These are phyloP conservation scores for Lippia alba DNA, from an alignment of 305 asterid genomes.

Conservation along the genomic window DNA sequence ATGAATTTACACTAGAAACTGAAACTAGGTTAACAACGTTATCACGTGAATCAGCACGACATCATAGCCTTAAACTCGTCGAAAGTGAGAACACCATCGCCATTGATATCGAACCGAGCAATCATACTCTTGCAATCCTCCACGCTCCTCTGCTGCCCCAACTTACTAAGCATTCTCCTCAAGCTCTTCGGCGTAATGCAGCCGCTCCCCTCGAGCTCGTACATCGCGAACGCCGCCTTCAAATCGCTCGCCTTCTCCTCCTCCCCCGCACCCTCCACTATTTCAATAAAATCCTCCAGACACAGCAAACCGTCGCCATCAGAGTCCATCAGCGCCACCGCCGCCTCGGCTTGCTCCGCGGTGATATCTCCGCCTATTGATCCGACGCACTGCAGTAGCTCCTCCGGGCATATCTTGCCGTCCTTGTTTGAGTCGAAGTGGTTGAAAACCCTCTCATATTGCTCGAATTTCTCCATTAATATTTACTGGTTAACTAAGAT, in stretches of 20 bases:
- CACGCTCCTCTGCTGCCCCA: slow-evolving; percentile 55
- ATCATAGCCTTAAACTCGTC: slow-evolving; percentile 76
- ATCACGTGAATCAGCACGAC: slow-evolving; percentile 31
- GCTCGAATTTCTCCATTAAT: slow-evolving; percentile 30
- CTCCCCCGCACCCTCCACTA: slow-evolving; percentile 59
- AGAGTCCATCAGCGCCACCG: slow-evolving; percentile 53
- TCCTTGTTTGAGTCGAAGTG: slow-evolving; percentile 52
- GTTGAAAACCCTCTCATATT: slow-evolving; percentile 45
- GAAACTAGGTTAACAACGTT: background rate
- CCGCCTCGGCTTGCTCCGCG: slow-evolving; percentile 53
- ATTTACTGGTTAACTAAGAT: no score
- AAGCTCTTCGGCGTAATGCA: slow-evolving; percentile 60
- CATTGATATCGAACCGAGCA: slow-evolving; percentile 61
- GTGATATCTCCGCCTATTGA: slow-evolving; percentile 41
- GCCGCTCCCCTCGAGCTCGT: slow-evolving; percentile 61
- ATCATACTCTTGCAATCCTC: slow-evolving; percentile 65
- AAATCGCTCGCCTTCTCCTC: slow-evolving; percentile 58
- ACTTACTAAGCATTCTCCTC: slow-evolving; percentile 52
- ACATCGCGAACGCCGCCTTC: slow-evolving; percentile 66
- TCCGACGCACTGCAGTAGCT: slow-evolving; percentile 47
- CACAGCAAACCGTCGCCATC: slow-evolving; percentile 63
- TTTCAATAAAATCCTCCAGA: slow-evolving; percentile 57
- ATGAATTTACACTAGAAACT: no score
- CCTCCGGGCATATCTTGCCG: slow-evolving; percentile 49
- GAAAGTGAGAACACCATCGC: slow-evolving; percentile 67